phyloP scores from a whole-genome alignment of 2,329 filamentous ascomycete species.

The Phialophora verrucosa region DNA sequence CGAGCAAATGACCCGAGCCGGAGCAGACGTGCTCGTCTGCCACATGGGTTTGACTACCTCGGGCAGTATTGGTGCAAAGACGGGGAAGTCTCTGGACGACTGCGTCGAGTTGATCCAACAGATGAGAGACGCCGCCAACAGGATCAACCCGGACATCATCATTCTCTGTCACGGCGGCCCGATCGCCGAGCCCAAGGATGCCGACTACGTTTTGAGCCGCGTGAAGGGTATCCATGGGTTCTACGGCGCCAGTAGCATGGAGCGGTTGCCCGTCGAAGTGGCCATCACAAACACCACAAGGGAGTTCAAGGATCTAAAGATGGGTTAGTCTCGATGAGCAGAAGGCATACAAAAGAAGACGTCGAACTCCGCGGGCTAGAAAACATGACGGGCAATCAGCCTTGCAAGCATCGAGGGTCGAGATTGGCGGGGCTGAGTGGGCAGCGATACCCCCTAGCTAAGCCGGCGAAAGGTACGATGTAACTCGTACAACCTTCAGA shows the following conservation, averaged over 20 bases:
- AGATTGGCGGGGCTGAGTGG: neutral
- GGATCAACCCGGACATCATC: constrained; percentile 63
- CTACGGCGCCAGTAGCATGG: constrained; percentile 73
- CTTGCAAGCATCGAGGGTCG: neutral
- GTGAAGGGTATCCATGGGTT: constrained; percentile 73
- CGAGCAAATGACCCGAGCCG: constrained; percentile 65
- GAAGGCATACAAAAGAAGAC: neutral
- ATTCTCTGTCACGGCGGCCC: constrained; percentile 74
- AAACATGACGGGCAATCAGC: neutral
- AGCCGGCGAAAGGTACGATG: neutral
- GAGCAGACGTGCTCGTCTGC: constrained; percentile 70
- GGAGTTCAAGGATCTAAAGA: constrained; percentile 57
- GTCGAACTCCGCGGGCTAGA: neutral
- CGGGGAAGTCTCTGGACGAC: constrained; percentile 67
- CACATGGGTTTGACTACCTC: constrained; percentile 72
- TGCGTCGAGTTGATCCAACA: constrained; percentile 66
- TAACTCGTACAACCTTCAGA: neutral
- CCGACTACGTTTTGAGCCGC: constrained; percentile 64
- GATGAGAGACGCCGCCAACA: constrained; percentile 65
- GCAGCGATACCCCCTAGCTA: too few relatives aligned
- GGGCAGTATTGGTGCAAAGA: constrained; percentile 68
- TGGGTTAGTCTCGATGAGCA: constrained; percentile 24
- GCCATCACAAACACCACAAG: constrained; percentile 66
- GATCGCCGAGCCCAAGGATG: constrained; percentile 68
- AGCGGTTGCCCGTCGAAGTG: constrained; percentile 69